phyloP scores from a whole-genome alignment of 768 basidiomycete genomes.

The Mycena epipterygia region DNA sequence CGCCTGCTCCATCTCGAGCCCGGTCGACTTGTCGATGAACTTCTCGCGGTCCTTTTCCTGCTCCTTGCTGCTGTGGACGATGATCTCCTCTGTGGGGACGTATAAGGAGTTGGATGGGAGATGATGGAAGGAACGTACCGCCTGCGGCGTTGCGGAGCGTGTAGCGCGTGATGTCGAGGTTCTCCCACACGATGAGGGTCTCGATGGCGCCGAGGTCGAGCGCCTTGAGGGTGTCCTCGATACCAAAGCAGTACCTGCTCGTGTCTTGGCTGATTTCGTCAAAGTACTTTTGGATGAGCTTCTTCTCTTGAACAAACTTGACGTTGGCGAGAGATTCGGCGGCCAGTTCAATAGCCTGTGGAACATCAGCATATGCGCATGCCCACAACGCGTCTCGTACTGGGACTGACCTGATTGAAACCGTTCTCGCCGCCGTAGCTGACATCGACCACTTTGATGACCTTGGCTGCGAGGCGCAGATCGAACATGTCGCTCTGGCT shows the following conservation, averaged over 20 bases:
- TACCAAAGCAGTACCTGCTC: slow-evolving; percentile 96
- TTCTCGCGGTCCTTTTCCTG: slow-evolving; percentile 95
- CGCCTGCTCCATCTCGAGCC: slow-evolving; percentile 93
- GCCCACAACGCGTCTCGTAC: background rate
- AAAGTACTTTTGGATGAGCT: slow-evolving; percentile 97
- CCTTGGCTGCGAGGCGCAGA: slow-evolving; percentile 85
- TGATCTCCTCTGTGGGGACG: slow-evolving; percentile 75
- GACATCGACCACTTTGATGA: slow-evolving; percentile 99
- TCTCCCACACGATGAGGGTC: slow-evolving; percentile 99
- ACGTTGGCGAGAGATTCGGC: slow-evolving; percentile 97
- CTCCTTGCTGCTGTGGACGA: slow-evolving; percentile 84
- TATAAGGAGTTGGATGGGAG: background rate
- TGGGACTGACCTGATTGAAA: slow-evolving; percentile 89
- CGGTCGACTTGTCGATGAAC: slow-evolving; percentile 96
- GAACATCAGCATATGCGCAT: background rate
- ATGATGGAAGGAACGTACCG: slow-evolving; percentile 58
- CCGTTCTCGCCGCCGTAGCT: slow-evolving; percentile 99
- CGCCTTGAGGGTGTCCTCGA: slow-evolving; percentile 96
- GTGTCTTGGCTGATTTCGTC: slow-evolving; percentile 99
- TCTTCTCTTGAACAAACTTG: slow-evolving; percentile 99
- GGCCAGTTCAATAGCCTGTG: slow-evolving; percentile 94
- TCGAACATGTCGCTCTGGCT: slow-evolving; percentile 98
- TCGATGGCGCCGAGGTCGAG: slow-evolving; percentile 97
- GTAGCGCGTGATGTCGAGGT: slow-evolving; percentile 92
- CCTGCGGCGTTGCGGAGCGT: slow-evolving; percentile 92